phyloP scores from a whole-genome alignment of 208 protist species.

The Leishmania major region DNA sequence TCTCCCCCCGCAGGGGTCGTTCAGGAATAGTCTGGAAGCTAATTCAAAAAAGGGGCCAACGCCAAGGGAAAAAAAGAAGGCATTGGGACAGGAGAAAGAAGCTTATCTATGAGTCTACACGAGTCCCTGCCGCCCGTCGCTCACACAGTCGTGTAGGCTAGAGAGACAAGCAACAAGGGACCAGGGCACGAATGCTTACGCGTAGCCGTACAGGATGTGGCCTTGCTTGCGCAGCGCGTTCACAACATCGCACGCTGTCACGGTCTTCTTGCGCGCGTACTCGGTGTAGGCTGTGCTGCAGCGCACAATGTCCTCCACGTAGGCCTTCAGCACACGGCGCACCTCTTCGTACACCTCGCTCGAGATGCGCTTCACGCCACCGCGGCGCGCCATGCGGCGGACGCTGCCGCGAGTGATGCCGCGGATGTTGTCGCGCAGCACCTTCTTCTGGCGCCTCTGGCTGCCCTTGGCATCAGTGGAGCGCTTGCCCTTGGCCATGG shows the following conservation, averaged over 20 bases:
- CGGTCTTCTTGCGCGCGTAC: slow-evolving; percentile 83
- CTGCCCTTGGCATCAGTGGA: slow-evolving; percentile 70
- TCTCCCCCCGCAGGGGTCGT: too few relatives aligned
- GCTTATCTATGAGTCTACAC: too few relatives aligned
- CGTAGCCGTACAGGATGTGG: slow-evolving; percentile 91
- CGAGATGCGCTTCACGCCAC: slow-evolving; percentile 92
- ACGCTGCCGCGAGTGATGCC: slow-evolving; percentile 89
- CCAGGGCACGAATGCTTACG: slow-evolving; percentile 15
- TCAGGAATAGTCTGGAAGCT: too few relatives aligned
- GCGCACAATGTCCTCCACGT: slow-evolving; percentile 83
- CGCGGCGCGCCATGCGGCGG: slow-evolving; percentile 90
- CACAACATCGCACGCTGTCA: slow-evolving; percentile 87
- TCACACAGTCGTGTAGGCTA: too few relatives aligned
- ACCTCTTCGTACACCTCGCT: slow-evolving; percentile 72
- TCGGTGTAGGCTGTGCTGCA: slow-evolving; percentile 87
- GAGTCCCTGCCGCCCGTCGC: too few relatives aligned
- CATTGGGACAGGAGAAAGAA: too few relatives aligned
- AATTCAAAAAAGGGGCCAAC: too few relatives aligned
- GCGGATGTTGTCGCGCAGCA: slow-evolving; percentile 86
- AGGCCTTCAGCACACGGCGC: slow-evolving; percentile 79
- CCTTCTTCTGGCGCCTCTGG: slow-evolving; percentile 88
- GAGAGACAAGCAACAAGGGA: too few relatives aligned
- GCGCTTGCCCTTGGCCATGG: slow-evolving; percentile 82
- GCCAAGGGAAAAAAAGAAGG: too few relatives aligned
- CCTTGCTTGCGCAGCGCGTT: slow-evolving; percentile 89